Percentiles rank a stretch among this genome's conserved stretches.
phyloP scores from a whole-genome alignment of 2,329 filamentous ascomycete species.

The Raffaelea ambrosiae region DNA sequence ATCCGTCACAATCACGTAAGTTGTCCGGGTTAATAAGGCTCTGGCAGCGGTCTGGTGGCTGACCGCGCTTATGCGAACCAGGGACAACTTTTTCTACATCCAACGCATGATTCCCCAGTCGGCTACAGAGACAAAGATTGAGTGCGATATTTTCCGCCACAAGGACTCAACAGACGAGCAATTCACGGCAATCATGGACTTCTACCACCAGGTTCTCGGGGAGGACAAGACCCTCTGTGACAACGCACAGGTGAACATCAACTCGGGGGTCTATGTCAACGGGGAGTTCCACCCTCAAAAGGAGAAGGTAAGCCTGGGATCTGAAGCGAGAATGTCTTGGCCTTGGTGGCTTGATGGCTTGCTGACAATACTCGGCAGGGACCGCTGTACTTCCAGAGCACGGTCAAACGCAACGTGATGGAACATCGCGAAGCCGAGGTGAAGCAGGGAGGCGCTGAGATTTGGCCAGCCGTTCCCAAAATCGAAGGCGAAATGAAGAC shows the following conservation, averaged over 20 bases:
- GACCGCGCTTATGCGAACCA: no score
- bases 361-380: conserved; percentile 19
- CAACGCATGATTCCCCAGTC: conserved; percentile 39
- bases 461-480: conserved; percentile 23
- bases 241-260: conserved; percentile 39
- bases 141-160: conserved; percentile 43
- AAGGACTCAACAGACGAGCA: conserved; percentile 35
- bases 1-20: conserved; percentile 30
- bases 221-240: conserved; percentile 45
- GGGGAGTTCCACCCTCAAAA: conserved; percentile 43
- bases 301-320: conserved; percentile 32
- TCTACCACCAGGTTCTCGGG: conserved; percentile 42
- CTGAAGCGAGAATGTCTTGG: no score
- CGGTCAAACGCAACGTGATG: conserved; percentile 18
- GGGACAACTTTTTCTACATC: conserved; percentile 41
- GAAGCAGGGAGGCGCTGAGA: conserved; percentile 13
- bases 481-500: conserved; percentile 12
- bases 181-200: conserved; percentile 34
- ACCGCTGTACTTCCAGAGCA: conserved; percentile 37
- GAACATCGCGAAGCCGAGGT: conserved; percentile 18
- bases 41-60: no score
- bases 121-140: conserved; percentile 32
- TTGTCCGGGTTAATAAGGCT: no score
- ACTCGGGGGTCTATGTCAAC: conserved; percentile 40
- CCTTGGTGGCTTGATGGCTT: no score